Evolutionary conservation across 306 rosid genomes (phyloP).

Genomic region (Quercus cerris): DNA sequence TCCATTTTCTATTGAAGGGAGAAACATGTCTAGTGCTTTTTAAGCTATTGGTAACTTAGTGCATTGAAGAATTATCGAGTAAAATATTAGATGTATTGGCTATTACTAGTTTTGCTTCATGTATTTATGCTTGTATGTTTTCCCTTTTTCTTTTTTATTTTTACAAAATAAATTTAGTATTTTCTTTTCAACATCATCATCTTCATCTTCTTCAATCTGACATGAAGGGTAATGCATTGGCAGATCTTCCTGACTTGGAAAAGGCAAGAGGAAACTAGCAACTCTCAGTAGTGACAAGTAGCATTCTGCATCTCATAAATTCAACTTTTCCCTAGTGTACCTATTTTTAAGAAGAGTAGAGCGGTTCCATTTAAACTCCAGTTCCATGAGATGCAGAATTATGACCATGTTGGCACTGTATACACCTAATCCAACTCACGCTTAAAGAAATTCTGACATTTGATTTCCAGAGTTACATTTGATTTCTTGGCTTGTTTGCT

Average conservation of each 20-base stretch:
- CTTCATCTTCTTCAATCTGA: neutral
- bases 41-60: neutral
- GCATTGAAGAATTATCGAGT: neutral
- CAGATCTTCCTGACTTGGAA: slow-evolving; percentile 96
- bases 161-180: neutral
- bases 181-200: neutral
- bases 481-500: neutral
- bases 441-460: neutral
- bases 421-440: neutral
- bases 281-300: slow-evolving; percentile 7
- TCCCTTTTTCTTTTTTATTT: neutral
- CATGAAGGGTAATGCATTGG: slow-evolving; percentile 18
- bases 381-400: neutral
- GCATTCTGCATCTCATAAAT: neutral
- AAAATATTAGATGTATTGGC: neutral
- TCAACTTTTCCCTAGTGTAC: no score
- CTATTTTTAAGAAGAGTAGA: no score
- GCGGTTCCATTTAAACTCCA: no score
- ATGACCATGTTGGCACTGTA: neutral
- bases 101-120: neutral
- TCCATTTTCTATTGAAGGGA: neutral
- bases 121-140: neutral
- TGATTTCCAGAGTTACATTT: neutral
- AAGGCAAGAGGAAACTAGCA: slow-evolving; percentile 66
- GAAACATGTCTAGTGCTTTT: neutral